These are phyloP conservation scores for Citrus maxima DNA, from an alignment of 345 rosid species.

Conservation along the genomic window DNA sequence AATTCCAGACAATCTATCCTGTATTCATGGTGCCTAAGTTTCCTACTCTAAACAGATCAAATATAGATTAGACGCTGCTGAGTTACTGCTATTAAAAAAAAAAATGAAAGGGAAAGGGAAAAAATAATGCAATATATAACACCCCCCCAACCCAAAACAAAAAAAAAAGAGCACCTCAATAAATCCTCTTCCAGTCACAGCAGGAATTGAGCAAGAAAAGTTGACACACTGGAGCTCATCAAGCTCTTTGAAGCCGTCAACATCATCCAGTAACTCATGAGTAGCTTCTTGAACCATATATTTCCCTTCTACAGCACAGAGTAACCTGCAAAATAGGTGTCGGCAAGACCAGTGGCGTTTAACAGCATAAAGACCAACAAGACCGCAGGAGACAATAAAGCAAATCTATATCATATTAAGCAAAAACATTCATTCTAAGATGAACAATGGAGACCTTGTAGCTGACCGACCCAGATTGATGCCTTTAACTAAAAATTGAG, in stretches of 20 bases:
- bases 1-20: background rate
- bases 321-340: conserved; percentile 49
- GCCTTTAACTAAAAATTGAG: conserved; percentile 75
- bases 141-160: too few species aligned
- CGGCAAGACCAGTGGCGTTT: background rate
- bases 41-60: background rate
- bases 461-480: conserved; percentile 64
- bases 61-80: background rate
- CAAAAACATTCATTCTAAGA: conserved; percentile 9
- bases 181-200: conserved; percentile 76
- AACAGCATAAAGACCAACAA: background rate
- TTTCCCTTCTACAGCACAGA: conserved; percentile 88
- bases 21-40: background rate
- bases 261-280: conserved; percentile 44
- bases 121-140: background rate
- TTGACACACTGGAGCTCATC: conserved; percentile 57
- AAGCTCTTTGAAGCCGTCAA: conserved; percentile 37
- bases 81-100: too few species aligned
- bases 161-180: conserved; percentile 63
- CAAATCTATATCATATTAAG: conserved; percentile 5
- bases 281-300: conserved; percentile 63
- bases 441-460: conserved; percentile 50
- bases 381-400: background rate
- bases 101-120: background rate
- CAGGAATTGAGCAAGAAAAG: conserved; percentile 70